A percentile compares a stretch with the other conserved stretches of the same genome.
Evolutionary conservation across 306 rosid species (phyloP).

Genomic region (Bauhinia variegata): DNA sequence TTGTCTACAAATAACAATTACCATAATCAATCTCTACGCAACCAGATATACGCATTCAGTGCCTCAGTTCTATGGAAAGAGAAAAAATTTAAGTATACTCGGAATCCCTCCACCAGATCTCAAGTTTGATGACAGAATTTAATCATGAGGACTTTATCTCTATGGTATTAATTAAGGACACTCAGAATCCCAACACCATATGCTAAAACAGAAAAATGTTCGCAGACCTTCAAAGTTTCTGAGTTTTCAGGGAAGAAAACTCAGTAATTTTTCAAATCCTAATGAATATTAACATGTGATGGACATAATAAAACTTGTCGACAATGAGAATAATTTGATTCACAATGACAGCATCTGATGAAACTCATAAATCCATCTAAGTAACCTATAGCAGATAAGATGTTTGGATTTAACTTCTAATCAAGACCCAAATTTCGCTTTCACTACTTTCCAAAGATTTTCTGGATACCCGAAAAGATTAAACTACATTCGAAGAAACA

Average conservation of each 20-base stretch:
- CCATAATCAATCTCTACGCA: not conserved
- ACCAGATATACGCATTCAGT: not conserved
- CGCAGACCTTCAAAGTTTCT: too few species aligned
- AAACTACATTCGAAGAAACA: not conserved
- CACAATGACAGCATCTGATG: not conserved
- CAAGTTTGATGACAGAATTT: too few species aligned
- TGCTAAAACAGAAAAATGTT: too few species aligned
- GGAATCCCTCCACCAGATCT: too few species aligned
- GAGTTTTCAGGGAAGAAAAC: not conserved
- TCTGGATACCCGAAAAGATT: not conserved
- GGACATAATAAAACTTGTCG: not conserved
- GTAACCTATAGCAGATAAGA: not conserved
- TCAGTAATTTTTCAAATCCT: not conserved
- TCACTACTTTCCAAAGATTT: not conserved
- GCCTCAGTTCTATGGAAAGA: too few species aligned
- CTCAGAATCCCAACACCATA: too few species aligned
- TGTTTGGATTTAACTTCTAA: not conserved
- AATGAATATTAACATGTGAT: not conserved
- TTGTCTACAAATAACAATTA: not conserved
- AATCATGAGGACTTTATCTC: too few species aligned
- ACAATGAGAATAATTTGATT: not conserved
- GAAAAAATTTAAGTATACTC: too few species aligned
- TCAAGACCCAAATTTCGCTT: not conserved
- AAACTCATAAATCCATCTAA: not conserved
- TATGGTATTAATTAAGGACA: too few species aligned